Evolutionary conservation across 345 rosid genomes (phyloP), one percentile per base, ranked within the genome.

Genomic region (Populus pruinosa): DNA sequence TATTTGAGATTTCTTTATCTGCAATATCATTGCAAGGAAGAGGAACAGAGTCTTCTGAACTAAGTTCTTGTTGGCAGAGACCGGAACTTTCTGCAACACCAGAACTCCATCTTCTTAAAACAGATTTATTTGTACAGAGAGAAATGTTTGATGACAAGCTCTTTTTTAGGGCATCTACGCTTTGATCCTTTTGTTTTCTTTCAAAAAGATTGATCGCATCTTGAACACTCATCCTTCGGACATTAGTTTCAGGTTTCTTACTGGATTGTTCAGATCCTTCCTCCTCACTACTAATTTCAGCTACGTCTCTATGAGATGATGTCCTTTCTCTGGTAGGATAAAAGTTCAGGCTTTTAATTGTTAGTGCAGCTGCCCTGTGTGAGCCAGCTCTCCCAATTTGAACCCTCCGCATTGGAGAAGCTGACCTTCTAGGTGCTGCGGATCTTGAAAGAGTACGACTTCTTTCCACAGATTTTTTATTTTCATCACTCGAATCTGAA

Each of bases 371-470:
- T 10, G 91, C 86, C 68, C 89, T 84, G 63, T 80, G 92, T 33
- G 90, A 82, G 73, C 91, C 88, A 70, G 73, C 75, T 74, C 90
- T 87, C 69, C 91, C 92, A 73, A 90, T 86, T 82, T 90, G 91
- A 76, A 90, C 77, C 85, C 91, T 87, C 75, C 90, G 83, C 92
- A 89, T 90, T 38, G 92, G 94, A 80, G 94, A 90, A 29, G 91
- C 92, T 13, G 94, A 89, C 83, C 94, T 85, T 76, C 89, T 90
- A 39, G 90, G 87, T 23, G 86, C 79, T 74, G 87, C 86, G 47
- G 91, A 87, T 82, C 92, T 86, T 70, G 82, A 53, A 47, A 85
- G 69, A 79, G 84, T 35, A 67, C 90, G 87, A 83, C 90, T 86
- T 81, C 92, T 89, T 78, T 89, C 92, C 9, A 43, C 79, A 71